Evolutionary conservation across 306 rosid genomes (phyloP).

Genomic region (Sesbania bispinosa): DNA sequence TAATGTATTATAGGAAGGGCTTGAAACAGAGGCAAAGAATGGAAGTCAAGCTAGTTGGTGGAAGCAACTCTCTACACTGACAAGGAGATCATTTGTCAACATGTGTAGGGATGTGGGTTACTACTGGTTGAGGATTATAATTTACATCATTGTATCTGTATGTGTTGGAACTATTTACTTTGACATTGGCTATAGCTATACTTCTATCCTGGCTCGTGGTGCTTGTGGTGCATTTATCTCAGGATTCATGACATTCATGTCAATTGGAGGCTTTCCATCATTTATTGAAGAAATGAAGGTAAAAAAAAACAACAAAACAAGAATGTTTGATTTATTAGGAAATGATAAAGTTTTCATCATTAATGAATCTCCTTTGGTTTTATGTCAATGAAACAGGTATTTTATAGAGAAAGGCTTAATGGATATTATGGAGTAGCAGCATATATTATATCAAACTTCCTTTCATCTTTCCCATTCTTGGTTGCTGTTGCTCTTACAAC

Average conservation of each 20-base stretch:
- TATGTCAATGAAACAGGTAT: conserved; percentile 78
- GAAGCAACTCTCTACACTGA: conserved; percentile 76
- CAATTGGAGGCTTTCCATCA: conserved; percentile 98
- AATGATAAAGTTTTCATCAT: neutral
- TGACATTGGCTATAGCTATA: conserved; percentile 74
- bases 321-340: neutral
- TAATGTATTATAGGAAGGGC: conserved; percentile 52
- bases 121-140: conserved; percentile 89
- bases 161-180: conserved; percentile 94
- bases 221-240: conserved; percentile 95
- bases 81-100: conserved; percentile 76
- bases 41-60: conserved; percentile 86
- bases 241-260: conserved; percentile 99
- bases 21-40: conserved; percentile 29
- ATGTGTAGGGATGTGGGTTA: conserved; percentile 98
- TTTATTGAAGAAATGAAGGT: conserved; percentile 98
- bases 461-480: conserved; percentile 93
- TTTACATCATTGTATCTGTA: conserved; percentile 73
- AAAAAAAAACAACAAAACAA: no score
- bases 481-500: conserved; percentile 56
- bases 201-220: conserved; percentile 89
- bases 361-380: neutral
- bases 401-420: conserved; percentile 73
- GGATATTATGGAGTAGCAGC: conserved; percentile 94
- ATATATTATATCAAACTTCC: conserved; percentile 73